Evolutionary conservation across 257 asterid genomes (phyloP).

Genomic region (Solanum boliviense): DNA sequence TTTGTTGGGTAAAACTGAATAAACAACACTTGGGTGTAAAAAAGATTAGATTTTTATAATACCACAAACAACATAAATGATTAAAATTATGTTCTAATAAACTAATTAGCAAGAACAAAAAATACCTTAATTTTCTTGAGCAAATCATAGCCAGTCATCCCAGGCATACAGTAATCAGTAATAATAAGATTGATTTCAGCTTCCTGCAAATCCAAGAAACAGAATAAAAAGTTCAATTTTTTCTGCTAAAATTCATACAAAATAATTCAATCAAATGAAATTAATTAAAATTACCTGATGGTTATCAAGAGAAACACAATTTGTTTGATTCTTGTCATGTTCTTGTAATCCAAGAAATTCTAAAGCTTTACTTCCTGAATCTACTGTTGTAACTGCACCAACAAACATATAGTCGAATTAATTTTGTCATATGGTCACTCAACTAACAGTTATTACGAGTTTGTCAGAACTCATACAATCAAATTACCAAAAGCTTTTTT

Average conservation of each 20-base stretch:
- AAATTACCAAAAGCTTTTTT: background rate
- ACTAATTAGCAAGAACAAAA: background rate
- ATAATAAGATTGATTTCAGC: slow-evolving; percentile 15
- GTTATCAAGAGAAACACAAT: slow-evolving; percentile 20
- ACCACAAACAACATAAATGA: background rate
- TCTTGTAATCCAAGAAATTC: slow-evolving; percentile 43
- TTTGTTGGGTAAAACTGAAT: background rate
- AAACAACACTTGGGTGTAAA: background rate
- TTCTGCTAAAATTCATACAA: background rate
- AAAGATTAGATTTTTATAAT: background rate
- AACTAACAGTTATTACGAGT: background rate
- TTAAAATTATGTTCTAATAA: background rate
- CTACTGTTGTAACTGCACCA: slow-evolving; percentile 50
- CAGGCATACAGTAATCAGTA: slow-evolving; percentile 29
- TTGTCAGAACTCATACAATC: background rate
- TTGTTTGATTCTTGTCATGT: slow-evolving; percentile 10
- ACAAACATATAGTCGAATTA: background rate
- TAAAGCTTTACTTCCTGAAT: slow-evolving; percentile 54
- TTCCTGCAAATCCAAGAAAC: slow-evolving; percentile 4
- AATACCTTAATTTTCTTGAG: slow-evolving; percentile 18
- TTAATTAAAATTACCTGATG: slow-evolving; percentile 20
- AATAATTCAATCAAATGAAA: background rate
- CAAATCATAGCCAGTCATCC: slow-evolving; percentile 31
- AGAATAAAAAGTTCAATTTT: background rate
- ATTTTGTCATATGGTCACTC: background rate